phyloP scores from a whole-genome alignment of 495 filamentous ascomycete species.

The Pyrenopolyporus hunteri region DNA sequence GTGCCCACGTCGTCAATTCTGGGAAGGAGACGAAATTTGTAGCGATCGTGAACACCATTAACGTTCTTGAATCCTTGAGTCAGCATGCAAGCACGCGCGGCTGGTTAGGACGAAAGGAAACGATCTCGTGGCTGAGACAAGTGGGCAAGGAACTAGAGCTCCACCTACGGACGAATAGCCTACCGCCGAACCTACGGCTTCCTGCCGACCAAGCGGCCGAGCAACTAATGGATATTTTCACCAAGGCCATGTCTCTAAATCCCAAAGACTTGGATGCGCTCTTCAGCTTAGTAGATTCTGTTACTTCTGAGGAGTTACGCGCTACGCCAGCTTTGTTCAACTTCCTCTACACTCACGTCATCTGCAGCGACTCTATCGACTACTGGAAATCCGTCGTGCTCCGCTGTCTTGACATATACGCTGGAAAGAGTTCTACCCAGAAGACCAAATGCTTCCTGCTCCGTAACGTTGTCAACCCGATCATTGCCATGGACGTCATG shows the following conservation, averaged over 20 bases:
- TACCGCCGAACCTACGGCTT: conserved; percentile 77
- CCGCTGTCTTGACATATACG: conserved; percentile 87
- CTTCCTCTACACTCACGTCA: conserved; percentile 85
- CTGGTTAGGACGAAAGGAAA: conserved; percentile 81
- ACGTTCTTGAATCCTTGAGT: conserved; percentile 77
- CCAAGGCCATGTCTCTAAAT: conserved; percentile 74
- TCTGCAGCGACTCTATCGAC: conserved; percentile 83
- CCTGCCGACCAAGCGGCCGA: conserved; percentile 87
- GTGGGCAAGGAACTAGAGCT: conserved; percentile 79
- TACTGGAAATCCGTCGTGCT: conserved; percentile 85
- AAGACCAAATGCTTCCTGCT: conserved; percentile 93
- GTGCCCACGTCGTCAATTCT: conserved; percentile 63
- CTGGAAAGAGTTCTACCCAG: conserved; percentile 75
- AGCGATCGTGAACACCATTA: conserved; percentile 85
- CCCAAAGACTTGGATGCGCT: conserved; percentile 84
- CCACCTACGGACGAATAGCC: conserved; percentile 68
- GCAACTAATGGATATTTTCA: conserved; percentile 85
- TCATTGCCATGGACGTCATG: conserved; percentile 96
- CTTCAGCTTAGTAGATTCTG: conserved; percentile 81
- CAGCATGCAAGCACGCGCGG: conserved; percentile 61
- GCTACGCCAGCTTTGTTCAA: conserved; percentile 73
- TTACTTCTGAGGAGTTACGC: conserved; percentile 83
- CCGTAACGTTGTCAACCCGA: conserved; percentile 91
- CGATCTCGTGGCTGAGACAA: conserved; percentile 69
- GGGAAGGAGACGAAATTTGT: conserved; percentile 67